Conservation (phyloP, 306 rosid species). For the Phaseolus lunatus region DNA sequence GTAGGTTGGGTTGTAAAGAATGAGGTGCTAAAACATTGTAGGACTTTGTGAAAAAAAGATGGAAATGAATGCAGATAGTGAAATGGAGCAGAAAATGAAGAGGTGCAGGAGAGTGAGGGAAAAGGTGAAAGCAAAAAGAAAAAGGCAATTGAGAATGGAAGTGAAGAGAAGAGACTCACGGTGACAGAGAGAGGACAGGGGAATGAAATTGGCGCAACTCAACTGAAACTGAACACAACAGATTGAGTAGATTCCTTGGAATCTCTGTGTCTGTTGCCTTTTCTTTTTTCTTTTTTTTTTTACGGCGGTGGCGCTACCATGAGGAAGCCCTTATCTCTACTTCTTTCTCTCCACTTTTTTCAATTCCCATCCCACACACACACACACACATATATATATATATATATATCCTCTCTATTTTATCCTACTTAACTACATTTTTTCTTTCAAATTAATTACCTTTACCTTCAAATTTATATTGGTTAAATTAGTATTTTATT, state of each 20-base stretch:
- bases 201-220: not conserved
- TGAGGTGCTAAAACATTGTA: constrained; percentile 4
- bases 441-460: too few relatives aligned
- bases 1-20: not conserved
- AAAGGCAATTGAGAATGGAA: not conserved
- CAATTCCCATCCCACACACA: not conserved
- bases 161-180: constrained; percentile 19
- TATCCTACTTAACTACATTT: not conserved
- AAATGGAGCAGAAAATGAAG: not conserved
- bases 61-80: not conserved
- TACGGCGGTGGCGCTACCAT: constrained; percentile 33
- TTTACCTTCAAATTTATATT: too few relatives aligned
- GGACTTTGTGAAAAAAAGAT: not conserved
- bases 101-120: not conserved
- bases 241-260: constrained; percentile 21
- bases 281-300: not conserved
- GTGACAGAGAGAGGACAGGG: not conserved
- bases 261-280: not conserved
- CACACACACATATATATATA: too few relatives aligned
- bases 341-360: not conserved
- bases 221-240: not conserved
- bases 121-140: not conserved
- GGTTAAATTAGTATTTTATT: too few relatives aligned
- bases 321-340: constrained; percentile 36
- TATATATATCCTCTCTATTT: too few relatives aligned